These are phyloP conservation scores for Cytospora piceicola DNA, from an alignment of 2,329 filamentous ascomycete species.

Conservation along the genomic window DNA sequence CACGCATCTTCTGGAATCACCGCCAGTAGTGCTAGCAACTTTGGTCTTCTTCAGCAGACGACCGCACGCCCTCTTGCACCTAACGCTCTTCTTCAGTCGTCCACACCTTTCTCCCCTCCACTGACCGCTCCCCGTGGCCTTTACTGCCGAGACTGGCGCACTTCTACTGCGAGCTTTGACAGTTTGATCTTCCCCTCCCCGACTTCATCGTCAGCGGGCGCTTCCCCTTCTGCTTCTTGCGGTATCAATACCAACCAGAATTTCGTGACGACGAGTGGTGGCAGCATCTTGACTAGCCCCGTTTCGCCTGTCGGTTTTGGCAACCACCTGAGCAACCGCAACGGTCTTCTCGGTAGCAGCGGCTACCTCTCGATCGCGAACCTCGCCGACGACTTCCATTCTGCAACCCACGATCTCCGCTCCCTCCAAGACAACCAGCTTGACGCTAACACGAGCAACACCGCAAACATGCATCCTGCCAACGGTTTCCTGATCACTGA, in stretches of 20 bases:
- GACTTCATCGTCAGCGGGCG: not conserved
- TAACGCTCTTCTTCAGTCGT: not conserved
- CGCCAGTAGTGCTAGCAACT: slow-evolving; percentile 2
- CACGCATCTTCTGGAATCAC: slow-evolving; percentile 12
- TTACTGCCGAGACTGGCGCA: not conserved
- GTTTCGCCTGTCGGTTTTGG: not conserved
- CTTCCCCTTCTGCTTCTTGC: not conserved
- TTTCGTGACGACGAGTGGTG: not conserved
- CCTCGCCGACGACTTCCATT: not conserved
- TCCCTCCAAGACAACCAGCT: not conserved
- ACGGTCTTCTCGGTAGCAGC: not conserved
- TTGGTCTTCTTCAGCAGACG: not conserved
- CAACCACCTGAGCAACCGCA: not conserved
- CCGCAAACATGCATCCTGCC: slow-evolving; percentile 21
- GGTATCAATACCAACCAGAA: not conserved
- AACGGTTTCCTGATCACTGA: slow-evolving; percentile 29
- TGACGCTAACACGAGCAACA: slow-evolving; percentile 22
- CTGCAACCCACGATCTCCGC: not conserved
- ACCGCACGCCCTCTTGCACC: not conserved
- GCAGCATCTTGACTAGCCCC: not conserved
- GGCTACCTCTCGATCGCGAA: slow-evolving; percentile 2
- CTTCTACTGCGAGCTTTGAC: not conserved
- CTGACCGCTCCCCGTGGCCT: not conserved
- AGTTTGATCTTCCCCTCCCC: not conserved
- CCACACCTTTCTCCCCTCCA: not conserved